These are phyloP conservation scores for Brettanomyces nanus DNA, from an alignment of 805 yeast species.

Conservation along the genomic window DNA sequence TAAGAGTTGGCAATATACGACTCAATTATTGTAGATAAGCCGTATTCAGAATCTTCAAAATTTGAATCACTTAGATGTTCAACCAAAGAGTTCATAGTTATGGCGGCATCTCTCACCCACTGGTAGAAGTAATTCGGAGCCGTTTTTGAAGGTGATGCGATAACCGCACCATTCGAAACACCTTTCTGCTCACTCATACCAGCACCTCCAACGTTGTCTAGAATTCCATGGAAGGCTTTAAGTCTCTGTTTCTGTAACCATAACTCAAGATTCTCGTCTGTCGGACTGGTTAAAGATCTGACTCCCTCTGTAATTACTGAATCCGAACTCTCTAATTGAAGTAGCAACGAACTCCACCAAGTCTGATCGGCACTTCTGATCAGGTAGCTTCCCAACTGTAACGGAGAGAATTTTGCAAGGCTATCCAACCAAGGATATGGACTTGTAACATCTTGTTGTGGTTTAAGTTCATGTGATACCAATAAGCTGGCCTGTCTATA, in stretches of 20 bases:
- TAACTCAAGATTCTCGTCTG: slow-evolving; percentile 29
- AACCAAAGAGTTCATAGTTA: slow-evolving; percentile 61
- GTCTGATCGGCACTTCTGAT: neutral
- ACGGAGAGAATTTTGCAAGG: slow-evolving; percentile 1
- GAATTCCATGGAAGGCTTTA: slow-evolving; percentile 36
- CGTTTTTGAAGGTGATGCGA: slow-evolving; percentile 73
- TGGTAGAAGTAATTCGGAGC: slow-evolving; percentile 80
- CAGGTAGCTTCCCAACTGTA: slow-evolving; percentile 1
- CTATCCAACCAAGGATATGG: neutral
- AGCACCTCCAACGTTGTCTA: slow-evolving; percentile 50
- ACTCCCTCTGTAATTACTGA: neutral
- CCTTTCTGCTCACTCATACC: slow-evolving; percentile 25
- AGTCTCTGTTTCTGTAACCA: slow-evolving; percentile 42
- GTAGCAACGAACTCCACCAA: neutral
- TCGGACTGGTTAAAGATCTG: neutral
- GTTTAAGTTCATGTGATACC: neutral
- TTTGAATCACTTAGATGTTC: slow-evolving; percentile 40
- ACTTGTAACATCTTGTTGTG: neutral
- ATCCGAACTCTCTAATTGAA: neutral
- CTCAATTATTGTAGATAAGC: slow-evolving; percentile 31
- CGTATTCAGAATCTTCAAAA: slow-evolving; percentile 17
- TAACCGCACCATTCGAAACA: slow-evolving; percentile 59
- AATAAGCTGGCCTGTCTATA: neutral
- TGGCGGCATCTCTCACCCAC: slow-evolving; percentile 88
- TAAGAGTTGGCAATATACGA: slow-evolving; percentile 54